These are phyloP conservation scores for Penicillium parvum DNA, from an alignment of 495 filamentous ascomycete species.

Conservation along the genomic window DNA sequence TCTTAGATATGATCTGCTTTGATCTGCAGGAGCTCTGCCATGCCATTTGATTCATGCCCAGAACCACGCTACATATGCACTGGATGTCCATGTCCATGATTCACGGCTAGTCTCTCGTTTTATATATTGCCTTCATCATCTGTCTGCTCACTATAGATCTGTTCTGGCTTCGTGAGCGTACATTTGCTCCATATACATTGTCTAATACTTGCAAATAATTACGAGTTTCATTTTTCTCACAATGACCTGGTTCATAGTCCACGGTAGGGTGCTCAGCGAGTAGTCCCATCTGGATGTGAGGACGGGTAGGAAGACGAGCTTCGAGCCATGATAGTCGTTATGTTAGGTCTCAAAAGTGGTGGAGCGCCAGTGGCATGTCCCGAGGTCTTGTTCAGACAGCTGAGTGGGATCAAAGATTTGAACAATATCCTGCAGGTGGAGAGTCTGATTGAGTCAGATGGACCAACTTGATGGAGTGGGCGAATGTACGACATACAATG, in stretches of 20 bases:
- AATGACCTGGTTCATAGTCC: neutral
- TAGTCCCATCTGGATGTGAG: too few relatives aligned
- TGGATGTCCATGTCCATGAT: neutral
- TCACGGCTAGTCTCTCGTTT: neutral
- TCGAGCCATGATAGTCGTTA: too few relatives aligned
- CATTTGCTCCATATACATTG: slow-evolving; percentile 3
- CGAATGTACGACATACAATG: too few relatives aligned
- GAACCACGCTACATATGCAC: neutral
- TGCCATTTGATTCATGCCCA: neutral
- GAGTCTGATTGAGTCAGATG: too few relatives aligned
- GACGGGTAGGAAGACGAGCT: too few relatives aligned
- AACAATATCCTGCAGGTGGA: too few relatives aligned
- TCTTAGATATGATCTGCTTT: neutral
- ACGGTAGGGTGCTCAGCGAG: too few relatives aligned
- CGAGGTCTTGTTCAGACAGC: too few relatives aligned
- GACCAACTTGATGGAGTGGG: too few relatives aligned
- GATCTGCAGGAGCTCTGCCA: neutral
- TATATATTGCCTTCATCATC: neutral
- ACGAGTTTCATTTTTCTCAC: neutral
- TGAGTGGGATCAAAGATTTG: too few relatives aligned
- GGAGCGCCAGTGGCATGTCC: too few relatives aligned
- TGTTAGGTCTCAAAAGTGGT: too few relatives aligned
- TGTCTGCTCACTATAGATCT: neutral
- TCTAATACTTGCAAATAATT: slow-evolving; percentile 9
- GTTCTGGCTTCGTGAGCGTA: neutral